A percentile compares a stretch with the other conserved stretches of the same genome.
phyloP scores from a whole-genome alignment of 768 basidiomycete genomes.

The Lentinula detonsa region DNA sequence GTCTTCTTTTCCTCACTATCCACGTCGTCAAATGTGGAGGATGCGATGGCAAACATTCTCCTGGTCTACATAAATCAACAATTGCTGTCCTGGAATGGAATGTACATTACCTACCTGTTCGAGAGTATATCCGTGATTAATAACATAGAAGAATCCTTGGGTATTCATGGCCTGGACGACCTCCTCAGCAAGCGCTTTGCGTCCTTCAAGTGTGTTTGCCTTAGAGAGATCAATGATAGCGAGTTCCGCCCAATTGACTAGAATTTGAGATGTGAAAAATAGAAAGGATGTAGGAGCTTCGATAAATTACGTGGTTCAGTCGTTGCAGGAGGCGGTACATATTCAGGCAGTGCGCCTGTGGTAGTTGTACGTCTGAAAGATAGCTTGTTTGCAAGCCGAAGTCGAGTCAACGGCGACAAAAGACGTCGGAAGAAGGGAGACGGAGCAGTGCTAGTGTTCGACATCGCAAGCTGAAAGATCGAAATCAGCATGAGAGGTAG shows the following conservation, averaged over 20 bases:
- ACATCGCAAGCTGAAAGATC: not conserved
- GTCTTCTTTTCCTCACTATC: slow-evolving; percentile 33
- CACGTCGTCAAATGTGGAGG: slow-evolving; percentile 37
- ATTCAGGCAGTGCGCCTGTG: not conserved
- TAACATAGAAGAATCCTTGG: slow-evolving; percentile 42
- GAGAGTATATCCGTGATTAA: slow-evolving; percentile 38
- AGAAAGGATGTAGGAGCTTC: not conserved
- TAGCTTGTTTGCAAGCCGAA: not conserved
- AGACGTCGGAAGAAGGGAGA: not conserved
- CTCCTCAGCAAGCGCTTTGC: slow-evolving; percentile 29
- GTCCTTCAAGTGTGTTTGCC: slow-evolving; percentile 29
- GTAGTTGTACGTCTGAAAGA: not conserved
- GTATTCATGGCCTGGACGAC: slow-evolving; percentile 38
- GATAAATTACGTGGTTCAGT: not conserved
- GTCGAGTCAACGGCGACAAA: not conserved
- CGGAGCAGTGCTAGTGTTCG: not conserved
- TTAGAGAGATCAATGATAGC: slow-evolving; percentile 46
- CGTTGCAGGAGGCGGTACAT: slow-evolving; percentile 6
- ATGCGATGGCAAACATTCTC: slow-evolving; percentile 44
- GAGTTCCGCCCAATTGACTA: slow-evolving; percentile 44
- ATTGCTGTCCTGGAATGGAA: not conserved
- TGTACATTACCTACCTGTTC: slow-evolving; percentile 23
- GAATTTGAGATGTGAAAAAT: slow-evolving; percentile 12
- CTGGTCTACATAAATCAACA: slow-evolving; percentile 24
- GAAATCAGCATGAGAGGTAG: not conserved